phyloP scores from a whole-genome alignment of 148 eudicot species.

The Amaranthus palmeri region DNA sequence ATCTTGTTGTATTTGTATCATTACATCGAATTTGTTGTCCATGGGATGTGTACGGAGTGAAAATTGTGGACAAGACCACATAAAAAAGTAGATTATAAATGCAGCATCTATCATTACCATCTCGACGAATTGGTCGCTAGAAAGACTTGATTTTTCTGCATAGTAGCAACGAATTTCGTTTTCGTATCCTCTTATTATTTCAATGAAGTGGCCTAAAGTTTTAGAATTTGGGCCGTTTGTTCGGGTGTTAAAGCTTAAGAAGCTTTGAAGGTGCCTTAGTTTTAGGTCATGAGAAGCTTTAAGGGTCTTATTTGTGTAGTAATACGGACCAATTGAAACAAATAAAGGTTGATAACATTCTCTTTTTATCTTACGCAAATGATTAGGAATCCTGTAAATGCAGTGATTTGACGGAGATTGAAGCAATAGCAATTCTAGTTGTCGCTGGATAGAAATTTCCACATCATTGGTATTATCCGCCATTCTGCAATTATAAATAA shows the following conservation, averaged over 20 bases:
- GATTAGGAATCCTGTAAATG: not conserved
- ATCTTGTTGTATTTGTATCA: conserved; percentile 6
- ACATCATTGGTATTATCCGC: not conserved
- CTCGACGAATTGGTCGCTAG: conserved; percentile 15
- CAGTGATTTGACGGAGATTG: not conserved
- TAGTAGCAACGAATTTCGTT: conserved; percentile 8
- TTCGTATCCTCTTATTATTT: not conserved
- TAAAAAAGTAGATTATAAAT: conserved; percentile 18
- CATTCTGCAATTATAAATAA: not conserved
- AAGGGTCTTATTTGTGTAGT: not conserved
- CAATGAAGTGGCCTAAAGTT: conserved; percentile 6
- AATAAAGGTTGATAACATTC: not conserved
- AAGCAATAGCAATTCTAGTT: not conserved
- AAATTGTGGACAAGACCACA: not conserved
- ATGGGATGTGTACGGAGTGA: not conserved
- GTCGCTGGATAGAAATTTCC: not conserved
- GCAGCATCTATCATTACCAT: conserved; percentile 27
- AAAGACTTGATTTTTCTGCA: conserved; percentile 10
- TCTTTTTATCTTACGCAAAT: not conserved
- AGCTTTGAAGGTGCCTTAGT: not conserved
- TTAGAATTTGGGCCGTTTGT: not conserved
- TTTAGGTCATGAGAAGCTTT: not conserved
- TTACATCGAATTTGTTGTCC: not conserved
- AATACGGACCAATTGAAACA: conserved; percentile 10
- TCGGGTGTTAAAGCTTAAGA: not conserved